Evolutionary conservation across 2,329 filamentous ascomycete genomes (phyloP).

Genomic region (Cladorrhinum sp.): DNA sequence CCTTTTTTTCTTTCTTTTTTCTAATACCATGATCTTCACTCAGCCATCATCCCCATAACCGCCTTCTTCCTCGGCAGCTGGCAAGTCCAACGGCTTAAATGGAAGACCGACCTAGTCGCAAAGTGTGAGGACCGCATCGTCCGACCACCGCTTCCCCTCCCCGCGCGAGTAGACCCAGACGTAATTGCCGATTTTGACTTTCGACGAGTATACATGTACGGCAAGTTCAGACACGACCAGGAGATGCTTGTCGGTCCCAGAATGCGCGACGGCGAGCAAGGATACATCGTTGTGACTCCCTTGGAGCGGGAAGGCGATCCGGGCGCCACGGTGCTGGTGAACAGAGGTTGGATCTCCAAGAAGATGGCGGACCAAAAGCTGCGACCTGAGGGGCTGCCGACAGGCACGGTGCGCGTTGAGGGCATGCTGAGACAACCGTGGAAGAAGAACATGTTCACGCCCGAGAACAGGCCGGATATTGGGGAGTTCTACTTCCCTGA

Average conservation of each 20-base stretch:
- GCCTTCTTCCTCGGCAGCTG: constrained; percentile 88
- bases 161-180: constrained; percentile 75
- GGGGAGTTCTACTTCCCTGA: constrained; percentile 94
- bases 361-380: constrained; percentile 62
- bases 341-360: constrained; percentile 88
- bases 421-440: constrained; percentile 84
- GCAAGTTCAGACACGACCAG: constrained; percentile 76
- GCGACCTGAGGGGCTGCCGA: constrained; percentile 62
- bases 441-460: constrained; percentile 98
- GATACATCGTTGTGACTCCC: constrained; percentile 88
- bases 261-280: constrained; percentile 83
- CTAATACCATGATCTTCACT: neutral
- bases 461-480: constrained; percentile 78
- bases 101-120: constrained; percentile 91
- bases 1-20: neutral
- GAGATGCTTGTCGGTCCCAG: constrained; percentile 96
- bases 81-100: constrained; percentile 89
- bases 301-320: constrained; percentile 64
- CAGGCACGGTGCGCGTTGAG: constrained; percentile 72
- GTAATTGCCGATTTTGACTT: constrained; percentile 90
- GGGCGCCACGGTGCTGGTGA: constrained; percentile 73
- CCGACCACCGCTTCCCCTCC: constrained; percentile 79
- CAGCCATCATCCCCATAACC: constrained; percentile 82
- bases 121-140: constrained; percentile 89
- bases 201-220: constrained; percentile 73